Conservation (phyloP, 352 stramenopile genomes). For the Globisporangium mamillatum region DNA sequence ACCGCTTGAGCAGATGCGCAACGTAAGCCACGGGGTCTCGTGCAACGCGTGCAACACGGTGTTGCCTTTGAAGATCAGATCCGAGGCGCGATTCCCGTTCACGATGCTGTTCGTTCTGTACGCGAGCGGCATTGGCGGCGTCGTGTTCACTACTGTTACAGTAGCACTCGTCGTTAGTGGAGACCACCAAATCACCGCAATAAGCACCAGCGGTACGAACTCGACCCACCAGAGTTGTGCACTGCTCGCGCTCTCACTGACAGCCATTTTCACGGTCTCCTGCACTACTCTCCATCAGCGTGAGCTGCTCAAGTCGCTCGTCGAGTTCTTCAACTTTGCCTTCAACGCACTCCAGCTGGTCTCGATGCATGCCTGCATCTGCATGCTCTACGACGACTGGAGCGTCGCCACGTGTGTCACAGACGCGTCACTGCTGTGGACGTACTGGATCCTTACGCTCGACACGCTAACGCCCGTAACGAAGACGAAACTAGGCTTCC, state of each 20-base stretch:
- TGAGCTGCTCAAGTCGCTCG: slow-evolving; percentile 27
- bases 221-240: neutral
- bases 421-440: slow-evolving; percentile 23
- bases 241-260: slow-evolving; percentile 2
- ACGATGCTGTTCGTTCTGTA: slow-evolving; percentile 1
- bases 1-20: slow-evolving; percentile 12
- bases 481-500: slow-evolving; percentile 20
- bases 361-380: slow-evolving; percentile 22
- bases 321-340: slow-evolving; percentile 37
- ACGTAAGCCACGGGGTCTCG: neutral
- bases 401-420: slow-evolving; percentile 14
- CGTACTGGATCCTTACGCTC: slow-evolving; percentile 26
- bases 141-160: neutral
- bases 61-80: slow-evolving; percentile 7
- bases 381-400: slow-evolving; percentile 17
- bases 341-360: slow-evolving; percentile 31
- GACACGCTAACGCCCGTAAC: slow-evolving; percentile 28
- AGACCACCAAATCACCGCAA: neutral
- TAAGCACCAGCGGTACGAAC: neutral
- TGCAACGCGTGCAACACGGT: slow-evolving; percentile 4
- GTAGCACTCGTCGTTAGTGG: neutral
- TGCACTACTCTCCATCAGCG: slow-evolving; percentile 23
- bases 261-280: slow-evolving; percentile 9
- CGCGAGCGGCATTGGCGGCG: neutral
- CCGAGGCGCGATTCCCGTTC: slow-evolving; percentile 1